Evolutionary conservation across 2,329 filamentous ascomycete genomes (phyloP), one percentile per base, ranked within the genome.

Genomic region (Penicillium occitanis): DNA sequence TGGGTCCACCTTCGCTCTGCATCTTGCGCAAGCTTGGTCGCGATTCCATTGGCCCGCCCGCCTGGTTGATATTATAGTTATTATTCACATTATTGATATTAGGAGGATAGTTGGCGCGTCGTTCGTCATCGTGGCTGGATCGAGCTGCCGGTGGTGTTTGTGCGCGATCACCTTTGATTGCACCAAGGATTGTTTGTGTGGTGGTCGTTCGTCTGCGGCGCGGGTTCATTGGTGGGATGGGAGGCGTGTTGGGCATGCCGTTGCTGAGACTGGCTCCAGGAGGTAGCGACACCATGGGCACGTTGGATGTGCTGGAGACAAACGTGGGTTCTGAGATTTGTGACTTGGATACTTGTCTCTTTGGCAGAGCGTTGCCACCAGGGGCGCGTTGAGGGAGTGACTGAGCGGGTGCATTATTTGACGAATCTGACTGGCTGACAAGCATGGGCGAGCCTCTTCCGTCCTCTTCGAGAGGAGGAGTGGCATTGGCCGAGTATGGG

Each of bases 281-380:
- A 14, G 86, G 86, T 11, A 89, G 79, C 42, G 84, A 84, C 42
- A 88, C 80, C 0, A 84, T 84, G 55, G 87, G 85, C 33, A 88
- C 82, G 53, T 85, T 84, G 1, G 84, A 87, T 3, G 87, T 88
- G 10, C 81, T 79, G 4, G 80, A 82, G 10, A 83, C 72, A 59
- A 82, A 79, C 2, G 78, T 81, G 0, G 87, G 87, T 70, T 89
- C 87, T 1, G 86, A 88, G 60, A 90, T 90, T 66, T 85, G 83
- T 13, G 81, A 78, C 75, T 90, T 90, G 68, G 84, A 84, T 58
- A 89, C 80, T 0, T 83, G 81, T 70, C 84, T 84, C 78, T 88
- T 89, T 44, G 85, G 82, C 5, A 78, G 74, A 64, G 72, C 68
- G 63, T 67, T 68, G 37, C 73, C 69, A 7, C 73, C 71, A 33